Conservation (phyloP, 2,329 filamentous ascomycete genomes). For the Apiospora saccharicola region DNA sequence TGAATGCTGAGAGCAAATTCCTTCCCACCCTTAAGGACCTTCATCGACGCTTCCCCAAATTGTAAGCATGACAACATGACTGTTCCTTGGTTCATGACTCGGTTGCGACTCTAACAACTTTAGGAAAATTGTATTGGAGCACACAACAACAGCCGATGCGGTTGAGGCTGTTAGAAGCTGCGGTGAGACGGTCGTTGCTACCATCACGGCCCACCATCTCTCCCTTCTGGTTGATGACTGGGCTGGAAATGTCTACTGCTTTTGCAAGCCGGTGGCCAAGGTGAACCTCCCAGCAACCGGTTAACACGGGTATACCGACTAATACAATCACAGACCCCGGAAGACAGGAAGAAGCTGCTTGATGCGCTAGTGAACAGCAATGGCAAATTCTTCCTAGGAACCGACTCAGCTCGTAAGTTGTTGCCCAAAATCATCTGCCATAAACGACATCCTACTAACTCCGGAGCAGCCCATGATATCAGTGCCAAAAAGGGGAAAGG, state of each 20-base stretch:
- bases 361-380: conserved; percentile 66
- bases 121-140: conserved; percentile 57
- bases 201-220: conserved; percentile 66
- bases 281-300: conserved; percentile 40
- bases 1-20: conserved; percentile 72
- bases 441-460: conserved; percentile 35
- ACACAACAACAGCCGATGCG: conserved; percentile 71
- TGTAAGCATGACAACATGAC: conserved; percentile 36
- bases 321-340: conserved; percentile 40
- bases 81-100: background rate
- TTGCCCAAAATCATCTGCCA: conserved; percentile 34
- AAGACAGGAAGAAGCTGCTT: conserved; percentile 75
- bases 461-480: conserved; percentile 55
- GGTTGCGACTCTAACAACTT: background rate
- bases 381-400: conserved; percentile 76
- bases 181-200: conserved; percentile 66
- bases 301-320: conserved; percentile 42
- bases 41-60: conserved; percentile 54
- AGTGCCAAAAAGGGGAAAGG: conserved; percentile 63
- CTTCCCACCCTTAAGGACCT: conserved; percentile 67
- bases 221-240: conserved; percentile 70
- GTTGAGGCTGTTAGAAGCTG: conserved; percentile 66
- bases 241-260: conserved; percentile 60
- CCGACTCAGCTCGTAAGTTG: conserved; percentile 73
- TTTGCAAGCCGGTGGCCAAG: conserved; percentile 74